Evolutionary conservation across 768 basidiomycete genomes (phyloP), one percentile per base, ranked within the genome.

Genomic region (Sarcodon aspratus): DNA sequence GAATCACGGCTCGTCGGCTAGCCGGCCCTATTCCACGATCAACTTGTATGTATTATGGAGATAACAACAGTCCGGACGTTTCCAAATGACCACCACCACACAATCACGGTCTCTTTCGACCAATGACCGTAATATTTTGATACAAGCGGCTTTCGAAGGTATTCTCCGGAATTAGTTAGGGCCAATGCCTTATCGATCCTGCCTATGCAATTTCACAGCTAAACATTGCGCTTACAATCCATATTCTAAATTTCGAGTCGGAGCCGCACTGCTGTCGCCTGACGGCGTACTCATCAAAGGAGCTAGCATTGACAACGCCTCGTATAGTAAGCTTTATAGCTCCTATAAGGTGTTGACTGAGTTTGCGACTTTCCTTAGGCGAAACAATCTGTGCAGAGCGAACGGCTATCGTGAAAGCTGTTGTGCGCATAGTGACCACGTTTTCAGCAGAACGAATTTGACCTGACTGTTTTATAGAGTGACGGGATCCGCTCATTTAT

Each of bases 351-450:
- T n/a, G 0, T 34, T 11, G 10, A 44, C 11, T 17, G 40, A 42
- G 40, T 17, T 13, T 42, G 40, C 7, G 37, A 31, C 17, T 3
- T 9, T 10, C 37, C n/a, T 10, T 50, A 95, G 93, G 93, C 5
- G 90, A 78, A 1, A 78, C 86, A 0, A 94, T 97, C 51, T 98
- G 95, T 55, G 95, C 95, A 0, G 95, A 99, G 62, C 72, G 94
- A 32, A 97, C 95, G 0, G 94, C 94, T 0, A 70, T 99, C 48
- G 85, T 92, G n/a, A 96, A 96, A 63, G 94, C 91, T 27, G 80
- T 85, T 17, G 93, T 94, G 53, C 64, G 88, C 72, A 3, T 18
- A 35, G 34, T 27, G 48, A 31, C 31, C 37, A 27, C 18, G 33
- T 27, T n/a, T 37, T 12, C 17, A 35, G 6, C 36, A 13, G 6